These are phyloP conservation scores for Paramecium bursaria DNA, from an alignment of 73 alveolate genomes.

Conservation along the genomic window DNA sequence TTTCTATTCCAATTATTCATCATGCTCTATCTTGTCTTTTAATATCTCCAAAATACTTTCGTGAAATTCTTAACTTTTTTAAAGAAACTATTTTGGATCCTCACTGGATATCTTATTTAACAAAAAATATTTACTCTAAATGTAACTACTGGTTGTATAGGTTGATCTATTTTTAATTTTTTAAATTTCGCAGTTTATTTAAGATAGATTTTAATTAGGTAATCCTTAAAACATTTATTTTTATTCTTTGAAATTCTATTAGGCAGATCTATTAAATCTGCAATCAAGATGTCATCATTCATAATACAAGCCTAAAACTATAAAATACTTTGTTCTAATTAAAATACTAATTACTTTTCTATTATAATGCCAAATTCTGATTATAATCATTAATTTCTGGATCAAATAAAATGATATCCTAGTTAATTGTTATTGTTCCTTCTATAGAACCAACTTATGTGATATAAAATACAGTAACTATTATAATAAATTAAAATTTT, in stretches of 20 bases:
- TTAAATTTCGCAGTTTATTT: neutral
- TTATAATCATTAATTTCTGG: slow-evolving; percentile 7
- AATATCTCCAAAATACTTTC: slow-evolving; percentile 17
- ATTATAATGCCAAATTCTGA: neutral
- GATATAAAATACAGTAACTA: slow-evolving; percentile 44
- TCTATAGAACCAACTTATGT: slow-evolving; percentile 41
- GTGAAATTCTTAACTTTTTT: slow-evolving; percentile 30
- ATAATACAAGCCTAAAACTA: slow-evolving; percentile 52
- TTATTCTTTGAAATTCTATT: slow-evolving; percentile 39
- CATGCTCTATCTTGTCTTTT: slow-evolving; percentile 12
- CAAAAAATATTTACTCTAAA: slow-evolving; percentile 11
- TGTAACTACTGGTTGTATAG: slow-evolving; percentile 1
- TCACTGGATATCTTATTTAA: slow-evolving; percentile 22
- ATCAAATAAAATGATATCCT: slow-evolving; percentile 51
- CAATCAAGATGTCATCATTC: slow-evolving; percentile 38
- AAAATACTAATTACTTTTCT: neutral
- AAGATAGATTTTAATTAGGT: neutral
- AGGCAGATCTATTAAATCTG: slow-evolving; percentile 45
- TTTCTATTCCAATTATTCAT: slow-evolving; percentile 15
- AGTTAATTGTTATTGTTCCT: slow-evolving; percentile 46
- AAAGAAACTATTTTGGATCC: slow-evolving; percentile 3
- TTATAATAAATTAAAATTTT: neutral
- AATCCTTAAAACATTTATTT: slow-evolving; percentile 32
- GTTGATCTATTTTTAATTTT: neutral
- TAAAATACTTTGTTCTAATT: slow-evolving; percentile 20